Percentiles rank a stretch among this genome's conserved stretches.
phyloP scores from a whole-genome alignment of 208 protist genomes.

The Tritrichomonas foetus region DNA sequence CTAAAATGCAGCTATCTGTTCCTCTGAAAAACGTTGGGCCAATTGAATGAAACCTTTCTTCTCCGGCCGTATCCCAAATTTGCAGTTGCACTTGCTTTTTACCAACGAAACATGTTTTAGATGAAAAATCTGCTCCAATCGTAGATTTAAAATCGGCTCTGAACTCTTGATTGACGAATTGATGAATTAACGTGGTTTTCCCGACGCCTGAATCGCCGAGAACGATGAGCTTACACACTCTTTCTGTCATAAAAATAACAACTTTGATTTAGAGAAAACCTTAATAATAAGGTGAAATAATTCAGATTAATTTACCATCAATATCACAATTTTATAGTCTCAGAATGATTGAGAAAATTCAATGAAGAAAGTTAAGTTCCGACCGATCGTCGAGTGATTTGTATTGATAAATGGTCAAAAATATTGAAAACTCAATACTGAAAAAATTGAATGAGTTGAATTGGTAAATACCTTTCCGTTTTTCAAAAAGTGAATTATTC shows the following conservation, averaged over 20 bases:
- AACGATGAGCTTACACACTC: background rate
- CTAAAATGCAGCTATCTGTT: slow-evolving; percentile 23
- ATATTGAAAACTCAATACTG: too few species aligned
- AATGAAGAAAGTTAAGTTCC: too few species aligned
- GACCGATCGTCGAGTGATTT: too few species aligned
- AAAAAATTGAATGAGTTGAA: too few species aligned
- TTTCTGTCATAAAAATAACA: background rate
- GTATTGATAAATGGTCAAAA: too few species aligned
- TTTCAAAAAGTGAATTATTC: too few species aligned
- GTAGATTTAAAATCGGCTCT: slow-evolving; percentile 30
- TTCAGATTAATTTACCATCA: too few species aligned
- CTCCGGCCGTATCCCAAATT: slow-evolving; percentile 40
- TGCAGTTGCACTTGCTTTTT: background rate
- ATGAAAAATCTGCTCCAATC: slow-evolving; percentile 40
- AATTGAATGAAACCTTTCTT: slow-evolving; percentile 20
- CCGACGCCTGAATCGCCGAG: slow-evolving; percentile 17
- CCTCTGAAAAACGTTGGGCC: slow-evolving; percentile 18
- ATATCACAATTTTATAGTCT: too few species aligned
- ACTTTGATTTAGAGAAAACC: background rate
- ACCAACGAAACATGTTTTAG: background rate
- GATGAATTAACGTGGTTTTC: slow-evolving; percentile 27
- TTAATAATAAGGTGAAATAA: too few species aligned
- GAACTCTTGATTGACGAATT: background rate
- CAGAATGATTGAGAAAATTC: too few species aligned
- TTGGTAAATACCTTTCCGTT: too few species aligned